Percentiles rank a stretch among this genome's conserved stretches.
Evolutionary conservation across 1,284 basidiomycete genomes (phyloP).

Genomic region (Thelephora terrestris): DNA sequence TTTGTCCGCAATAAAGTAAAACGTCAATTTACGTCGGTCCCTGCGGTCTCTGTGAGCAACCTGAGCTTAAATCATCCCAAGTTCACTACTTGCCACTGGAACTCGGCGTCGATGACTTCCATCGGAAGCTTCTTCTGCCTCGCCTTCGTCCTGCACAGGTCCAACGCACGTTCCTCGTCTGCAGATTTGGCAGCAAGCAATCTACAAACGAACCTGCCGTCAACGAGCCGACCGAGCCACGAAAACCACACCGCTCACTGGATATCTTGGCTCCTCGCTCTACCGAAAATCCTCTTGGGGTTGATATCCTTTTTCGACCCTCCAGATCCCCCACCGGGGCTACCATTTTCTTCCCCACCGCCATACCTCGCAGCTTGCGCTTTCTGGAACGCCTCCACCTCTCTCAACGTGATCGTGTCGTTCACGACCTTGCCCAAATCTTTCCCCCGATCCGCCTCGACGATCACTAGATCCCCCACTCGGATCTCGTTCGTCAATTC

Average conservation of each 20-base stretch:
- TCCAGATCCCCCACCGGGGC: slow-evolving; percentile 34
- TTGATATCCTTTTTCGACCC: slow-evolving; percentile 79
- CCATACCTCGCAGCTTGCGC: slow-evolving; percentile 42
- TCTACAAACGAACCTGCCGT: slow-evolving; percentile 27
- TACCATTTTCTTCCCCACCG: slow-evolving; percentile 32
- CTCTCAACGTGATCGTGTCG: slow-evolving; percentile 81
- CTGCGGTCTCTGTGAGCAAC: slow-evolving; percentile 27
- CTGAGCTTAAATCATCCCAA: slow-evolving; percentile 1
- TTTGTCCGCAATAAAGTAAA: slow-evolving; percentile 95
- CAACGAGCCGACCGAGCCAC: background rate
- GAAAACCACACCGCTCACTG: slow-evolving; percentile 44
- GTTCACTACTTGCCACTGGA: slow-evolving; percentile 72
- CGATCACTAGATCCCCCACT: slow-evolving; percentile 88
- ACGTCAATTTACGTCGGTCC: slow-evolving; percentile 95
- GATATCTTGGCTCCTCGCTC: slow-evolving; percentile 78
- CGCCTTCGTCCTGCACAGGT: slow-evolving; percentile 87
- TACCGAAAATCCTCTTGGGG: slow-evolving; percentile 95
- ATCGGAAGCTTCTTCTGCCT: slow-evolving; percentile 89
- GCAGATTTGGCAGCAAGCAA: slow-evolving; percentile 71
- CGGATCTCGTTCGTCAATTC: slow-evolving; percentile 57
- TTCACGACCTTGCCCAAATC: slow-evolving; percentile 88
- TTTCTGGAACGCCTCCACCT: slow-evolving; percentile 86
- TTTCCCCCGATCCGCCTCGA: slow-evolving; percentile 93
- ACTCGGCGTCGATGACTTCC: slow-evolving; percentile 97
- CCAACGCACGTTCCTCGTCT: slow-evolving; percentile 89